Conservation (phyloP, 202 grass and related monocot species). For the Digitaria exilis region DNA sequence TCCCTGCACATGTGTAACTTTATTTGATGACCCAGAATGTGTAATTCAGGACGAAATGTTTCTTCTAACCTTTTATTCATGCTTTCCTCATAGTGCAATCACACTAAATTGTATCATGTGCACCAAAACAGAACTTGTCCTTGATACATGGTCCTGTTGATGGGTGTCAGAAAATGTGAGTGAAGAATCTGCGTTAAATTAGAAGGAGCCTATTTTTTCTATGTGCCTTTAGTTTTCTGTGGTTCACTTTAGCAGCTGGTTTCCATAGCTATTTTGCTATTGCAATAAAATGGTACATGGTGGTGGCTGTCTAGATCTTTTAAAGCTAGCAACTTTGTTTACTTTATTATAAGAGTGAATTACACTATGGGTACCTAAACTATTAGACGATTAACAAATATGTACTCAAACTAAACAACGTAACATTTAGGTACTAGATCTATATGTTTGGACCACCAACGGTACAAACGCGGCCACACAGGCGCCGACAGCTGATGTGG, state of each 20-base stretch:
- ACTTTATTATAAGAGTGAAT: no score
- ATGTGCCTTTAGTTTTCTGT: not conserved
- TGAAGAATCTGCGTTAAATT: not conserved
- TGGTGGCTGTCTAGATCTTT: not conserved
- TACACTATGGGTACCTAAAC: no score
- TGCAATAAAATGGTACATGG: not conserved
- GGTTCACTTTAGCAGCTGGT: conserved; percentile 9
- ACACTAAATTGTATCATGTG: not conserved
- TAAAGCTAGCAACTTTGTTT: not conserved
- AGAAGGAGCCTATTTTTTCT: not conserved
- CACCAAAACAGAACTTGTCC: not conserved
- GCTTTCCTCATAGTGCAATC: not conserved
- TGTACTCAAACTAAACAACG: no score
- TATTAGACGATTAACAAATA: no score
- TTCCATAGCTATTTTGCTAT: conserved; percentile 3
- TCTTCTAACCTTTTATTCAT: not conserved
- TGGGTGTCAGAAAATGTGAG: not conserved
- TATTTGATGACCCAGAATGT: not conserved
- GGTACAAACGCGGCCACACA: no score
- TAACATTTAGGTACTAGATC: no score
- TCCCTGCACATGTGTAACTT: not conserved
- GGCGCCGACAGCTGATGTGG: no score
- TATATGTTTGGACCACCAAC: no score
- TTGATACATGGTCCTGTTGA: not conserved
- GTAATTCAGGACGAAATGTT: not conserved